Evolutionary conservation across 345 rosid genomes (phyloP).

Genomic region (Clausena lansium): DNA sequence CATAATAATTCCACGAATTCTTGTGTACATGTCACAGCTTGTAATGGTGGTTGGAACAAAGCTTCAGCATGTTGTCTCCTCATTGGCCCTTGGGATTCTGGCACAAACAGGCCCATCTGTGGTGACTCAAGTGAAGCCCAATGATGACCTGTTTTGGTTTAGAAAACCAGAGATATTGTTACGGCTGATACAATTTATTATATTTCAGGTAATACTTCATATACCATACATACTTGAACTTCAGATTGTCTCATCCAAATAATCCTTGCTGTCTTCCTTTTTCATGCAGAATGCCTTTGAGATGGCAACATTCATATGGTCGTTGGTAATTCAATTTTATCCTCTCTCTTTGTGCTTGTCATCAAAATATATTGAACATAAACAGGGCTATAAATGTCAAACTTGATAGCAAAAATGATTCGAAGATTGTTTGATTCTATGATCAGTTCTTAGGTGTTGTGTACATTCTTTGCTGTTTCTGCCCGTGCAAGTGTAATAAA

Average conservation of each 20-base stretch:
- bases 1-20: not conserved
- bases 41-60: constrained; percentile 89
- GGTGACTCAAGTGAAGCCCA: constrained; percentile 84
- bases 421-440: not conserved
- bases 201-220: constrained; percentile 60
- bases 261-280: constrained; percentile 6
- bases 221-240: not conserved
- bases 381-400: not conserved
- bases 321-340: constrained; percentile 49
- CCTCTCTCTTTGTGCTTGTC: not conserved
- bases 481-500: not conserved
- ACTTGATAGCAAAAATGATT: not conserved
- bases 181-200: constrained; percentile 76
- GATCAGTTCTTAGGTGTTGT: not conserved
- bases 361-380: not conserved
- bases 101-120: constrained; percentile 62
- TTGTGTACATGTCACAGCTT: constrained; percentile 46
- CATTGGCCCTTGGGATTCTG: constrained; percentile 77
- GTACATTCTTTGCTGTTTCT: not conserved
- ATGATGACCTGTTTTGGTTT: constrained; percentile 92
- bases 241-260: not conserved
- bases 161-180: constrained; percentile 81
- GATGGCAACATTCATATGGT: constrained; percentile 97
- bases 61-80: constrained; percentile 88
- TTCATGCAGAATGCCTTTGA: constrained; percentile 85